These are phyloP conservation scores for Nothomitra cinnamomea DNA, from an alignment of 2,329 filamentous ascomycete genomes.

Conservation along the genomic window DNA sequence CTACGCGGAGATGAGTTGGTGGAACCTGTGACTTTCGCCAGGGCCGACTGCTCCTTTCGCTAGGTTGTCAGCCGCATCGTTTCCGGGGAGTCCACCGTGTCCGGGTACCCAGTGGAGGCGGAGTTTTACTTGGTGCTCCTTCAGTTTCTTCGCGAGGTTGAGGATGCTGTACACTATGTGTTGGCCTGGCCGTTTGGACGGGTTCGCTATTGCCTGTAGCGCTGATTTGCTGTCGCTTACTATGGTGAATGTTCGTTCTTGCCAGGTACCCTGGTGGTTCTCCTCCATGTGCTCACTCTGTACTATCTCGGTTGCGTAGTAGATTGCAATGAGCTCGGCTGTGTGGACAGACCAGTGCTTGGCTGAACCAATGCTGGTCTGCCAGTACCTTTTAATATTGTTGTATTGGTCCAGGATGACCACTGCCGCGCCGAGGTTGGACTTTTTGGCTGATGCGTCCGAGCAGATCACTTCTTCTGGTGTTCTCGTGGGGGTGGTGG, in stretches of 20 bases:
- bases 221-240: slow-evolving; percentile 9
- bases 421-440: background rate
- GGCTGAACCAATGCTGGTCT: slow-evolving; percentile 4
- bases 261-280: too few species aligned
- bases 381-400: background rate
- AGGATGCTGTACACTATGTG: background rate
- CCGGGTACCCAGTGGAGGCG: too few species aligned
- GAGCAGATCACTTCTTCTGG: background rate
- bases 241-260: too few species aligned
- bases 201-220: slow-evolving; percentile 6
- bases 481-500: too few species aligned
- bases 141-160: background rate
- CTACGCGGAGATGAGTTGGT: too few species aligned
- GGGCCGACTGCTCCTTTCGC: too few species aligned
- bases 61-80: too few species aligned
- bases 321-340: slow-evolving; percentile 13
- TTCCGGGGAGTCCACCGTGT: too few species aligned
- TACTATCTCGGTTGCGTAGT: slow-evolving; percentile 10
- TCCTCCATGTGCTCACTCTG: slow-evolving; percentile 4
- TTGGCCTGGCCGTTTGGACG: slow-evolving; percentile 6
- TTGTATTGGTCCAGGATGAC: background rate
- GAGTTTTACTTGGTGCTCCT: background rate
- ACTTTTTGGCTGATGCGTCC: background rate
- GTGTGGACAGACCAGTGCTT: slow-evolving; percentile 12
- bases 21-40: too few species aligned